Evolutionary conservation across 805 yeast species (phyloP).

Genomic region (Jamesozyma gamospora): DNA sequence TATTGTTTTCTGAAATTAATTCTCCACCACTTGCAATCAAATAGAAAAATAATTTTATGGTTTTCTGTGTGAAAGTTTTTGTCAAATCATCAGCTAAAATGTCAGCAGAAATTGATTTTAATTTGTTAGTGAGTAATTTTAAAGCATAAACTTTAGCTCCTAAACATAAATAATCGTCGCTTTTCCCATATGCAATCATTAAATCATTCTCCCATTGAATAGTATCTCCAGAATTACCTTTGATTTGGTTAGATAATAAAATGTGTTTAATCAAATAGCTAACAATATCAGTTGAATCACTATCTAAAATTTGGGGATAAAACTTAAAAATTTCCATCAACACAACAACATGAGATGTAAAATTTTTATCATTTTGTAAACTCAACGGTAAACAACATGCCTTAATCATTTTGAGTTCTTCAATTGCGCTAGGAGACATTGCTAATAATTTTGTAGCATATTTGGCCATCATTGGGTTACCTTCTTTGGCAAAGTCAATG

Average conservation of each 20-base stretch:
- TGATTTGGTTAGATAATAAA: slow-evolving; percentile 41
- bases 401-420: slow-evolving; percentile 32
- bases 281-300: slow-evolving; percentile 48
- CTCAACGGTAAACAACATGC: slow-evolving; percentile 43
- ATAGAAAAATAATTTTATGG: slow-evolving; percentile 55
- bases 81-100: slow-evolving; percentile 31
- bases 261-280: slow-evolving; percentile 51
- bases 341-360: slow-evolving; percentile 49
- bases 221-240: slow-evolving; percentile 24
- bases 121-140: slow-evolving; percentile 48
- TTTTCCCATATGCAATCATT: slow-evolving; percentile 31
- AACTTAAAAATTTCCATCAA: slow-evolving; percentile 48
- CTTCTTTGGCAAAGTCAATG: slow-evolving; percentile 37
- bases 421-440: slow-evolving; percentile 36
- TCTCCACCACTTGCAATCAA: slow-evolving; percentile 74
- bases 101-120: slow-evolving; percentile 32
- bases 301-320: slow-evolving; percentile 41
- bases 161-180: slow-evolving; percentile 29
- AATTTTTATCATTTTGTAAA: slow-evolving; percentile 22
- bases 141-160: slow-evolving; percentile 44
- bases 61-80: slow-evolving; percentile 46
- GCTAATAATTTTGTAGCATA: slow-evolving; percentile 53
- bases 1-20: slow-evolving; percentile 37
- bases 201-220: slow-evolving; percentile 41
- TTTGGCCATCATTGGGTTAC: slow-evolving; percentile 52